phyloP scores from a whole-genome alignment of 2,329 filamentous ascomycete genomes.

The Setomelanomma holmii region DNA sequence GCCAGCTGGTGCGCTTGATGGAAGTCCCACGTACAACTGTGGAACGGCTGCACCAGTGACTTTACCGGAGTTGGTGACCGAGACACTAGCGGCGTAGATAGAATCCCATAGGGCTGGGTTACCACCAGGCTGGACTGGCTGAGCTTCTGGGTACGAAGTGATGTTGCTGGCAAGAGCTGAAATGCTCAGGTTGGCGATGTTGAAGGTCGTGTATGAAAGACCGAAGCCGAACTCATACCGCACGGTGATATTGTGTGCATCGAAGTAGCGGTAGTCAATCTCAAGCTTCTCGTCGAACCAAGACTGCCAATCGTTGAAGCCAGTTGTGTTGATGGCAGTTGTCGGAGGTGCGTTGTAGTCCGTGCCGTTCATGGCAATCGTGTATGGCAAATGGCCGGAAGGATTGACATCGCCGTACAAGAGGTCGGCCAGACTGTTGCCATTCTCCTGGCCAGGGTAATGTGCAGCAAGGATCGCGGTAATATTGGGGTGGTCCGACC shows the following conservation, averaged over 20 bases:
- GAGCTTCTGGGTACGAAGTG: slow-evolving; percentile 60
- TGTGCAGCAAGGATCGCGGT: slow-evolving; percentile 53
- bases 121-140: slow-evolving; percentile 52
- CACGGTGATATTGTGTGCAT: slow-evolving; percentile 68
- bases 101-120: slow-evolving; percentile 67
- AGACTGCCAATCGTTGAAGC: slow-evolving; percentile 55
- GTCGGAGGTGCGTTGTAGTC: slow-evolving; percentile 66
- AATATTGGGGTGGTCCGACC: slow-evolving; percentile 52
- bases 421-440: slow-evolving; percentile 50
- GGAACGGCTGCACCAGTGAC: slow-evolving; percentile 60
- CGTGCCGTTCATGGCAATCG: slow-evolving; percentile 72
- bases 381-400: slow-evolving; percentile 84
- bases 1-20: slow-evolving; percentile 63
- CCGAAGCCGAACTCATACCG: slow-evolving; percentile 84
- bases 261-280: slow-evolving; percentile 82
- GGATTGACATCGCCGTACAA: slow-evolving; percentile 80
- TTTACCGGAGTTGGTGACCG: slow-evolving; percentile 73
- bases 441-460: slow-evolving; percentile 51
- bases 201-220: slow-evolving; percentile 76
- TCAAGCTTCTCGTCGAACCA: slow-evolving; percentile 67
- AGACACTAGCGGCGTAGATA: slow-evolving; percentile 70
- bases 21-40: slow-evolving; percentile 64
- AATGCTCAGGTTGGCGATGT: slow-evolving; percentile 70
- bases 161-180: slow-evolving; percentile 62
- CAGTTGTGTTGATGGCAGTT: slow-evolving; percentile 49